Evolutionary conservation across 1,284 basidiomycete genomes (phyloP).

Genomic region (Marasmius oreades): DNA sequence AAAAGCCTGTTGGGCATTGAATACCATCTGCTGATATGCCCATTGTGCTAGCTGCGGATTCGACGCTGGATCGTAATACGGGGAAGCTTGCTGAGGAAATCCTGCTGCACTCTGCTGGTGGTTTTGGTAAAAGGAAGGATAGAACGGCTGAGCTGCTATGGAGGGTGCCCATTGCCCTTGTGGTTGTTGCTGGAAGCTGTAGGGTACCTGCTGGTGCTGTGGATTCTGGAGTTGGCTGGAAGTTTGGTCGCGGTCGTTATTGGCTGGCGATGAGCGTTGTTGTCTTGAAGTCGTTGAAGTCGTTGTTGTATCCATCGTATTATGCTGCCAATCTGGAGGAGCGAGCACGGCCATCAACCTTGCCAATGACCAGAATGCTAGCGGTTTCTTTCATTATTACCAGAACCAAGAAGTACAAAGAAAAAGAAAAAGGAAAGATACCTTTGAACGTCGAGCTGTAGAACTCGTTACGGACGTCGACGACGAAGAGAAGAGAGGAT

Average conservation of each 20-base stretch:
- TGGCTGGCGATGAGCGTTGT: slow-evolving; percentile 55
- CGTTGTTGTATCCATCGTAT: slow-evolving; percentile 49
- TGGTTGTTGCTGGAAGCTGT: slow-evolving; percentile 47
- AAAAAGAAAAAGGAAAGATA: neutral
- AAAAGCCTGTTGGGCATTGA: slow-evolving; percentile 60
- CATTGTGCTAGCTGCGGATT: slow-evolving; percentile 79
- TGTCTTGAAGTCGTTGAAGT: slow-evolving; percentile 29
- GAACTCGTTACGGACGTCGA: slow-evolving; percentile 15
- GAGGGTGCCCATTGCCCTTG: slow-evolving; percentile 63
- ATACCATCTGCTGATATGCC: slow-evolving; percentile 87
- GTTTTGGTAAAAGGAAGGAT: slow-evolving; percentile 72
- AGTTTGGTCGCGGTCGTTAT: slow-evolving; percentile 36
- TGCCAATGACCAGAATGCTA: neutral
- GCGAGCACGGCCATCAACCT: slow-evolving; percentile 75
- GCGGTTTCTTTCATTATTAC: neutral
- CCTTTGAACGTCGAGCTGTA: neutral
- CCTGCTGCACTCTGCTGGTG: slow-evolving; percentile 49
- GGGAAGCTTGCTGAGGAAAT: slow-evolving; percentile 42
- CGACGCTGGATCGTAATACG: slow-evolving; percentile 62
- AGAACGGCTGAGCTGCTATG: slow-evolving; percentile 61
- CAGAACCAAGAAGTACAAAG: neutral
- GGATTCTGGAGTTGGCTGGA: slow-evolving; percentile 29
- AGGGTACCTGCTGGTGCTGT: slow-evolving; percentile 26
- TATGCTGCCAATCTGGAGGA: slow-evolving; percentile 62
- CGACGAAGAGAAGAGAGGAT: slow-evolving; percentile 11